Conservation (phyloP, 2,329 filamentous ascomycete species). For the Stachybotrys elegans region DNA sequence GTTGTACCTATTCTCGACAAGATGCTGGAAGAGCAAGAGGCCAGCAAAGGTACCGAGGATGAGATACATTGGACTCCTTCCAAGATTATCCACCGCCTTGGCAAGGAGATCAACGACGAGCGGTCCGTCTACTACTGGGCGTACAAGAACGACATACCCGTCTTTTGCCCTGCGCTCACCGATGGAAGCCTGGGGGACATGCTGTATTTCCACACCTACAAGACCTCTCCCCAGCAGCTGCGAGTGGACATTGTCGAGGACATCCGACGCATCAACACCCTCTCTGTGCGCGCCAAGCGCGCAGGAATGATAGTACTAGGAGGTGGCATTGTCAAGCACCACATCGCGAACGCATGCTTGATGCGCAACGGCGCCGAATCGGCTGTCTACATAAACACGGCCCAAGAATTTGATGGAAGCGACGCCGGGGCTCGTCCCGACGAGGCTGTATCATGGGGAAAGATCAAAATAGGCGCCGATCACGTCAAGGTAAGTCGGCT, state of each 20-base stretch:
- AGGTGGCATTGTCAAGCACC: conserved; percentile 94
- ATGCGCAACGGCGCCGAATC: conserved; percentile 98
- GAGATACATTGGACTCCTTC: conserved; percentile 88
- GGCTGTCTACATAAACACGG: conserved; percentile 97
- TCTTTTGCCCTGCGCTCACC: conserved; percentile 94
- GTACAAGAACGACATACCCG: conserved; percentile 91
- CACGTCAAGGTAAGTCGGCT: conserved; percentile 69
- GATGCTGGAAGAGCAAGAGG: conserved; percentile 92
- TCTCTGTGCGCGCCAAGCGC: conserved; percentile 79
- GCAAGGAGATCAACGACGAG: conserved; percentile 91
- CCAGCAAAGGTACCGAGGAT: conserved; percentile 61
- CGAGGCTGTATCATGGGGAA: conserved; percentile 97
- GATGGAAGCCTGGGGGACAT: conserved; percentile 96
- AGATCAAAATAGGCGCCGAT: conserved; percentile 85
- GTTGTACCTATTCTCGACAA: conserved; percentile 88
- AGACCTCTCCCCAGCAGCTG: conserved; percentile 74
- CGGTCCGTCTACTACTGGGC: conserved; percentile 95
- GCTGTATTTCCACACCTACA: conserved; percentile 98
- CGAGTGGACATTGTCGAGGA: conserved; percentile 91
- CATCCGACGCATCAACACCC: conserved; percentile 86
- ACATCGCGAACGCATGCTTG: conserved; percentile 94
- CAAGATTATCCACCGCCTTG: conserved; percentile 83
- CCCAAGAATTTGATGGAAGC: conserved; percentile 94
- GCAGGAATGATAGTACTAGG: conserved; percentile 95
- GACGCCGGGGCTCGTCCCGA: conserved; percentile 93